These are phyloP conservation scores for Yamadazyma nakazawae DNA, from an alignment of 805 yeast species.

Conservation along the genomic window DNA sequence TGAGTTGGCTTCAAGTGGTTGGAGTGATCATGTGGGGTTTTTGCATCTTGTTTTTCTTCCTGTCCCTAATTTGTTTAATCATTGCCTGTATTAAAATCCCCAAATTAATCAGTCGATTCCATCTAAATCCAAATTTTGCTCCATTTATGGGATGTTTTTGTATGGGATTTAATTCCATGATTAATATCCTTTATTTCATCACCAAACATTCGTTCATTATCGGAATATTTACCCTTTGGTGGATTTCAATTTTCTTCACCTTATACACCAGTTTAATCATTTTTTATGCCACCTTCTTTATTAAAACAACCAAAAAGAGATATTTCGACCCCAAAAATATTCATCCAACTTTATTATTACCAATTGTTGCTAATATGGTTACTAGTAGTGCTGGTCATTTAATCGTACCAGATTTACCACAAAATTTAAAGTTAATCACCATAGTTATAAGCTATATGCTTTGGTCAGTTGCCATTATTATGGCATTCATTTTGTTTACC, in stretches of 20 bases:
- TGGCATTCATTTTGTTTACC: slow-evolving; percentile 55
- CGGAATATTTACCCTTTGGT: slow-evolving; percentile 58
- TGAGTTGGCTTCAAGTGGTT: slow-evolving; percentile 55
- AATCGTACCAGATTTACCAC: slow-evolving; percentile 44
- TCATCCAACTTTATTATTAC: slow-evolving; percentile 60
- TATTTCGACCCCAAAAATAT: slow-evolving; percentile 30
- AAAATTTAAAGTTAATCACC: slow-evolving; percentile 48
- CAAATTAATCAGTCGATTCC: slow-evolving; percentile 13
- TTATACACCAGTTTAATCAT: slow-evolving; percentile 60
- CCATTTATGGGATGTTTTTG: slow-evolving; percentile 75
- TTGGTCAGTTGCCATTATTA: slow-evolving; percentile 65
- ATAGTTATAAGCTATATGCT: slow-evolving; percentile 53
- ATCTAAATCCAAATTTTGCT: slow-evolving; percentile 41
- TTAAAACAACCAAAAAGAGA: slow-evolving; percentile 29
- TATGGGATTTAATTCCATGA: slow-evolving; percentile 73
- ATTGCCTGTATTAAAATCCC: slow-evolving; percentile 38
- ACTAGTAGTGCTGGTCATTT: slow-evolving; percentile 67
- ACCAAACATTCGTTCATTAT: slow-evolving; percentile 43
- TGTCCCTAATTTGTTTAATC: slow-evolving; percentile 40
- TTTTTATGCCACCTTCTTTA: slow-evolving; percentile 46
- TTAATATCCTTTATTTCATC: slow-evolving; percentile 51
- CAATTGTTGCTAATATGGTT: slow-evolving; percentile 79
- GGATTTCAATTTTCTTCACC: slow-evolving; percentile 58
- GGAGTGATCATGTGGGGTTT: slow-evolving; percentile 64
- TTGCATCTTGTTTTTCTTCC: slow-evolving; percentile 47